Evolutionary conservation across 2,329 filamentous ascomycete genomes (phyloP).

Genomic region (Achaetomium macrosporum): DNA sequence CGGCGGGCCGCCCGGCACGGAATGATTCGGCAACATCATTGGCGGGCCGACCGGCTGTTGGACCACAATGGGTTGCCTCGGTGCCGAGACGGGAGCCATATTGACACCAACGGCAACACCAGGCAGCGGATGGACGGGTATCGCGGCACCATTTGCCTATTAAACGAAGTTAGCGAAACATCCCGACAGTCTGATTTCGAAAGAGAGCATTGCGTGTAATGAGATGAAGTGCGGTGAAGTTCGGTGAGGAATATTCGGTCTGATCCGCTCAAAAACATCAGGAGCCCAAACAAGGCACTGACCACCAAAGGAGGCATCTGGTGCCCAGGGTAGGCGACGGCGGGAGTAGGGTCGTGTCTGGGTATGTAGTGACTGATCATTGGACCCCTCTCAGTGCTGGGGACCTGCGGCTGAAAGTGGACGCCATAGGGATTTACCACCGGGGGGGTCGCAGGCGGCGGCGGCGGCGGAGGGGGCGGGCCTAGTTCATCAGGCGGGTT

Average conservation of each 20-base stretch:
- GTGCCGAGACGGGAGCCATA: conserved; percentile 14
- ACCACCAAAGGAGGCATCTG: conserved; percentile 8
- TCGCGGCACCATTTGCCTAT: conserved; percentile 18
- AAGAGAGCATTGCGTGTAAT: background rate
- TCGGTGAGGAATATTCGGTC: background rate
- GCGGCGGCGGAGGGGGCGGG: conserved; percentile 8
- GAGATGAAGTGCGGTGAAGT: background rate
- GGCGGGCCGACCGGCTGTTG: conserved; percentile 23
- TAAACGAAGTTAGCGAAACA: conserved; percentile 13
- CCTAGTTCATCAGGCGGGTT: conserved; percentile 11
- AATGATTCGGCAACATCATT: conserved; percentile 17
- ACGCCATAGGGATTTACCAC: conserved; percentile 30
- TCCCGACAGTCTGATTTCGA: background rate
- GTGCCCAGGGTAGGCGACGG: conserved; percentile 3
- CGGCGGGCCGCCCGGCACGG: background rate
- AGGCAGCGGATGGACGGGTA: conserved; percentile 16
- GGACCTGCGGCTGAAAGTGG: conserved; percentile 54
- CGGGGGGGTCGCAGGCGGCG: conserved; percentile 6
- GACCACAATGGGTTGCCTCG: conserved; percentile 21
- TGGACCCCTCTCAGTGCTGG: conserved; percentile 51
- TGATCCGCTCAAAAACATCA: background rate
- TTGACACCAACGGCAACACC: background rate
- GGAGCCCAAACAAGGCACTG: conserved; percentile 1
- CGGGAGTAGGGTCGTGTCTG: conserved; percentile 37
- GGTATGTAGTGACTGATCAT: conserved; percentile 52